Conservation (phyloP, 352 stramenopile genomes). For the Phytopythium chamaehyphon region DNA sequence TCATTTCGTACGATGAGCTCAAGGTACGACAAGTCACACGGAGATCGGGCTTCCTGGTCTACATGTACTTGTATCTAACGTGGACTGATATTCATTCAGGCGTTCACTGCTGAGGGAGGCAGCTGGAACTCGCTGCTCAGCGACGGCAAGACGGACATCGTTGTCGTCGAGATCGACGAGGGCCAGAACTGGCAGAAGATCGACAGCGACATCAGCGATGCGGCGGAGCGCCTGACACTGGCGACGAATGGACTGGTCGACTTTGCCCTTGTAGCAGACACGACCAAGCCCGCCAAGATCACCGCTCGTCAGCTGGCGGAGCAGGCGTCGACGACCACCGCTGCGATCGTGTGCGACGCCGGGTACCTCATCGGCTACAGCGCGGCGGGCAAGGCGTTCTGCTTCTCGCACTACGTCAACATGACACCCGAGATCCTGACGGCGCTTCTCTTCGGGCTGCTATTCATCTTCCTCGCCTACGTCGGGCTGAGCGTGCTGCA, state of each 20-base stretch:
- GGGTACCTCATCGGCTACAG: slow-evolving; percentile 57
- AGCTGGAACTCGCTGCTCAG: slow-evolving; percentile 22
- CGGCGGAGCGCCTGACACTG: slow-evolving; percentile 25
- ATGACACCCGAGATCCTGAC: slow-evolving; percentile 78
- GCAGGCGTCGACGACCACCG: slow-evolving; percentile 15
- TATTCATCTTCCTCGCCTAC: slow-evolving; percentile 80
- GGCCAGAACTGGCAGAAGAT: slow-evolving; percentile 24
- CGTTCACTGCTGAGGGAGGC: slow-evolving; percentile 19
- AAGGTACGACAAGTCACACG: background rate
- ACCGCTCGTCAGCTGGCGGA: slow-evolving; percentile 27
- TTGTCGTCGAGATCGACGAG: slow-evolving; percentile 54
- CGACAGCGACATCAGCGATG: slow-evolving; percentile 40
- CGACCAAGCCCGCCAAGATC: slow-evolving; percentile 21
- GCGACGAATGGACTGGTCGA: slow-evolving; percentile 35
- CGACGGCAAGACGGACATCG: slow-evolving; percentile 55
- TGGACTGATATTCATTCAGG: slow-evolving; percentile 9
- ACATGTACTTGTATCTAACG: no score
- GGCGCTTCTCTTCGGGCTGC: slow-evolving; percentile 68
- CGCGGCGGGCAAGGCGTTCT: slow-evolving; percentile 62
- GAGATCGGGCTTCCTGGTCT: no score
- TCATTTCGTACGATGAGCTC: slow-evolving; percentile 1
- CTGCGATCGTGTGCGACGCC: slow-evolving; percentile 48
- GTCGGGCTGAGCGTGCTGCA: slow-evolving; percentile 63
- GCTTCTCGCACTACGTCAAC: slow-evolving; percentile 82
- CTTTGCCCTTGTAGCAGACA: slow-evolving; percentile 66